Evolutionary conservation across 768 basidiomycete species (phyloP).

Genomic region (Lyophyllum decastes): DNA sequence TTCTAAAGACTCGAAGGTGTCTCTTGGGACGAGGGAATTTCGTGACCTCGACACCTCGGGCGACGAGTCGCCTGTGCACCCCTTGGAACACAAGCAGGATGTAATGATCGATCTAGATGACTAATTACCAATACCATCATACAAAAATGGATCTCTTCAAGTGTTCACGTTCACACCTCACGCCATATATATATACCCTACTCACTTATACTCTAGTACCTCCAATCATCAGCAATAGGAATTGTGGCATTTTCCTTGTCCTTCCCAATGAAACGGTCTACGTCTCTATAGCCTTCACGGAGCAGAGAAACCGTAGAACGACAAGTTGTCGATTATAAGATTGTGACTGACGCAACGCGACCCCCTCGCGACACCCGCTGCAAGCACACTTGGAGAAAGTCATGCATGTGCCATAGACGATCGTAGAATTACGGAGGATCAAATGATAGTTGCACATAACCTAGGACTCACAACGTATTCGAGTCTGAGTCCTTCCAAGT

Average conservation of each 20-base stretch:
- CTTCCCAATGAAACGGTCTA: too few relatives aligned
- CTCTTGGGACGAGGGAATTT: neutral
- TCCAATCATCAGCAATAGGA: neutral
- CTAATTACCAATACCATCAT: slow-evolving; percentile 1
- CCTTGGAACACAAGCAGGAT: slow-evolving; percentile 11
- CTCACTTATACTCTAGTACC: neutral
- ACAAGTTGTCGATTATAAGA: too few relatives aligned
- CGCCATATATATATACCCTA: neutral
- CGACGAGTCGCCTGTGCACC: slow-evolving; percentile 25
- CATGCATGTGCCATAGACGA: too few relatives aligned
- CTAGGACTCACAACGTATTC: too few relatives aligned
- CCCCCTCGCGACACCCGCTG: too few relatives aligned
- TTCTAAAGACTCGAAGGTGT: slow-evolving; percentile 2
- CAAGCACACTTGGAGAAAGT: too few relatives aligned
- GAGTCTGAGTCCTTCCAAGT: too few relatives aligned
- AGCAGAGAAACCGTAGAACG: too few relatives aligned
- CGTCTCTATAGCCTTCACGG: too few relatives aligned
- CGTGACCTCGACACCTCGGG: slow-evolving; percentile 27
- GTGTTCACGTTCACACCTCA: neutral
- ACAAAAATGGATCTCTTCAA: neutral
- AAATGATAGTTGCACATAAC: too few relatives aligned
- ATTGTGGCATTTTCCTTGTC: neutral
- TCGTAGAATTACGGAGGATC: too few relatives aligned
- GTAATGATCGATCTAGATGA: slow-evolving; percentile 50
- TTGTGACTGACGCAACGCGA: too few relatives aligned